A percentile compares a stretch with the other conserved stretches of the same genome.
Evolutionary conservation across 2,329 filamentous ascomycete species (phyloP).

Genomic region (Orbilia ellipsospora): DNA sequence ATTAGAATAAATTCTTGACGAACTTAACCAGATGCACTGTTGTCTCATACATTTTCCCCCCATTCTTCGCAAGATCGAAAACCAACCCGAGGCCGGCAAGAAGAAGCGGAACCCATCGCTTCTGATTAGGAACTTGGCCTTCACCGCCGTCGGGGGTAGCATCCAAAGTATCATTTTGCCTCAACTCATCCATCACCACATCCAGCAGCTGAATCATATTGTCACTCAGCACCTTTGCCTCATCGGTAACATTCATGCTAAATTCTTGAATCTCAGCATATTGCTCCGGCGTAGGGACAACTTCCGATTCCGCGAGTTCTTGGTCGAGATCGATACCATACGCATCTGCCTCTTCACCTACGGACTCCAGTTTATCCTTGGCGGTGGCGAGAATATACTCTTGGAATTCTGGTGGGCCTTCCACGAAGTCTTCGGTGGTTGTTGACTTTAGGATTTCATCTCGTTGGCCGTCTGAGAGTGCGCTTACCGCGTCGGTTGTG

Average conservation of each 20-base stretch:
- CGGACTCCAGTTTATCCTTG: conserved; percentile 11
- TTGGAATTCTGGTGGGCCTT: conserved; percentile 4
- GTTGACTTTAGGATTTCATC: conserved; percentile 10
- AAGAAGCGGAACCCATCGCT: too few relatives aligned
- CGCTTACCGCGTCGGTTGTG: not conserved
- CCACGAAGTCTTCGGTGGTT: conserved; percentile 1
- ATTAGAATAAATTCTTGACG: too few relatives aligned
- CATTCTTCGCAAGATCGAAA: conserved; percentile 17
- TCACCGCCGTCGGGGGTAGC: not conserved
- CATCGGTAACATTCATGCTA: conserved; percentile 15
- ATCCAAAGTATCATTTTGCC: conserved; percentile 17
- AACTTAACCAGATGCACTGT: too few relatives aligned
- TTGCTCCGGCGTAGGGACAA: not conserved
- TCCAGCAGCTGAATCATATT: conserved; percentile 22
- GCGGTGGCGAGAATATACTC: conserved; percentile 20
- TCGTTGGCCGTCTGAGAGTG: conserved; percentile 23
- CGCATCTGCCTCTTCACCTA: not conserved
- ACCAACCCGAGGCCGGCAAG: too few relatives aligned
- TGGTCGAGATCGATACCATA: not conserved
- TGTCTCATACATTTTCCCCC: too few relatives aligned
- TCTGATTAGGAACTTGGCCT: not conserved
- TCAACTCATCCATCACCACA: conserved; percentile 11
- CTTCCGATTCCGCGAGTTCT: not conserved
- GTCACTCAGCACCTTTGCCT: conserved; percentile 2
- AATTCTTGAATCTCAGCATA: conserved; percentile 26